phyloP scores from a whole-genome alignment of 2,329 filamentous ascomycete genomes.

The Chaetomiaceae sp. region DNA sequence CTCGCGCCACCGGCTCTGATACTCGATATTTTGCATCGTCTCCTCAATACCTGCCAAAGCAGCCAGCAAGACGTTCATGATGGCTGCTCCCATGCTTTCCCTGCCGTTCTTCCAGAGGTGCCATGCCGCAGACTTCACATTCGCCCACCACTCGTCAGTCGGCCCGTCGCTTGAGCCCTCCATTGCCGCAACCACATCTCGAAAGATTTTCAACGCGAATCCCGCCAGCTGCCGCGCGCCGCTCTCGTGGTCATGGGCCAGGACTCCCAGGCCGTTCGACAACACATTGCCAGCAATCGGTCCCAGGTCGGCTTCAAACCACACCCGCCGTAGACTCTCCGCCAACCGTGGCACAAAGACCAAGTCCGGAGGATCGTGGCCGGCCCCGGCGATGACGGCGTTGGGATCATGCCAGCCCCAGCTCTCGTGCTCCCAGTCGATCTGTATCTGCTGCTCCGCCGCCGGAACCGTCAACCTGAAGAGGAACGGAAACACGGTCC shows the following conservation, averaged over 20 bases:
- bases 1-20: conserved; percentile 16
- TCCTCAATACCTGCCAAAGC: conserved; percentile 38
- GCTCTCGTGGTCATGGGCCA: conserved; percentile 53
- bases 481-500: conserved; percentile 58
- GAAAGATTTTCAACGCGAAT: conserved; percentile 45
- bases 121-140: conserved; percentile 52
- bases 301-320: conserved; percentile 49
- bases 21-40: conserved; percentile 20
- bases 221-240: conserved; percentile 54
- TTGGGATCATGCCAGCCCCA: conserved; percentile 53
- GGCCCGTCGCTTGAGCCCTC: conserved; percentile 17
- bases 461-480: conserved; percentile 42
- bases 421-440: conserved; percentile 57
- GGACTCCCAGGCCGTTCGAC: conserved; percentile 37
- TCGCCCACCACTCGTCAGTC: conserved; percentile 47
- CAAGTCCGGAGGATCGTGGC: conserved; percentile 26
- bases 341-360: conserved; percentile 52
- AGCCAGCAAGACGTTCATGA: conserved; percentile 44
- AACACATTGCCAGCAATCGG: conserved; percentile 40
- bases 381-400: conserved; percentile 42
- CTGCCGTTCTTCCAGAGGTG: conserved; percentile 59
- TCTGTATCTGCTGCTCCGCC: conserved; percentile 41
- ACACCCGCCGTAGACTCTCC: conserved; percentile 53
- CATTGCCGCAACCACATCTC: conserved; percentile 37
- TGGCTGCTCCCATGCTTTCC: conserved; percentile 60